A percentile compares a stretch with the other conserved stretches of the same genome.
These are phyloP conservation scores for Allium sativum DNA, from an alignment of 106 monocot genomes.

Conservation along the genomic window DNA sequence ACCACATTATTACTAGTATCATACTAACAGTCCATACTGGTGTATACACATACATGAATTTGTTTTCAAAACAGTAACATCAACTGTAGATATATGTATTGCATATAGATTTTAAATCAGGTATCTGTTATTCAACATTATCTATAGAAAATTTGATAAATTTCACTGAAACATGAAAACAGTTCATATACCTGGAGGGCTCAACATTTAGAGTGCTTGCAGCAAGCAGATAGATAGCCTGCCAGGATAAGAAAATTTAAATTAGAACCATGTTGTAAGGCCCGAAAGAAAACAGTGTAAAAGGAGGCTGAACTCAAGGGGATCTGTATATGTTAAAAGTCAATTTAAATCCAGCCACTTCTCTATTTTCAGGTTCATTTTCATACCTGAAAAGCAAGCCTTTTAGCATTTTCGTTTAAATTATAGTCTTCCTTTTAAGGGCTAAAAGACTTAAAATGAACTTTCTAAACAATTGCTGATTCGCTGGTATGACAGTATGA, in stretches of 20 bases:
- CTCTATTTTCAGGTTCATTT: too few relatives aligned
- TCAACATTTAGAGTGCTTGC: conserved; percentile 72
- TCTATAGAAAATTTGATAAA: neutral
- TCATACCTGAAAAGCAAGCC: too few relatives aligned
- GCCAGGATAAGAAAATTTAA: conserved; percentile 15
- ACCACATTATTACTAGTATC: neutral
- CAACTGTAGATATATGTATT: neutral
- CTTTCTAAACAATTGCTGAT: too few relatives aligned
- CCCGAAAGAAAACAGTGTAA: too few relatives aligned
- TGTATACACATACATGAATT: neutral
- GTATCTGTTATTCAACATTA: neutral
- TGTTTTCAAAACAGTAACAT: neutral
- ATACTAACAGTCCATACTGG: too few relatives aligned
- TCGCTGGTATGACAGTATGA: too few relatives aligned
- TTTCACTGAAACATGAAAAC: neutral
- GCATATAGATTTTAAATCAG: neutral
- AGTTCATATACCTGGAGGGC: conserved; percentile 60
- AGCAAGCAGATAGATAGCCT: conserved; percentile 93
- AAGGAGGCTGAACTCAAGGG: too few relatives aligned
- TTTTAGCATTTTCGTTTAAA: too few relatives aligned
- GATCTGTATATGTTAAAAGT: too few relatives aligned
- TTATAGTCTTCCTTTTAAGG: too few relatives aligned
- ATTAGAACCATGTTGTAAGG: neutral
- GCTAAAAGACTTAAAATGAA: too few relatives aligned
- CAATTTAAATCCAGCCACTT: too few relatives aligned